A percentile compares a stretch with the other conserved stretches of the same genome.
Conservation (phyloP, 306 rosid genomes). For the Dryas drummondii region DNA sequence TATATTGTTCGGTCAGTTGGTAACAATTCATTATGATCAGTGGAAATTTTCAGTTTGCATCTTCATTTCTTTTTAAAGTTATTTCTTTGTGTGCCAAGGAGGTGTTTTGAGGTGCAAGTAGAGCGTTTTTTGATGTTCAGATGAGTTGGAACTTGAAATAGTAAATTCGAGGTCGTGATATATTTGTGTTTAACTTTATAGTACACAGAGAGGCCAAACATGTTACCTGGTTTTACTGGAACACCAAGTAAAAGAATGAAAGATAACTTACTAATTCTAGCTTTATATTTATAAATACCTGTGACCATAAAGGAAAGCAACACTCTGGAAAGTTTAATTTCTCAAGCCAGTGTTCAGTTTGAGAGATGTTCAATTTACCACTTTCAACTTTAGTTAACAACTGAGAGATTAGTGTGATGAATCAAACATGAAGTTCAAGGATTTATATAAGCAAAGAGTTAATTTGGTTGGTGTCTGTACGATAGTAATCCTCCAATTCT, state of each 20-base stretch:
- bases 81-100: not conserved
- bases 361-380: not conserved
- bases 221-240: not conserved
- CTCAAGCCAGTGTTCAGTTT: constrained; percentile 2
- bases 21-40: not conserved
- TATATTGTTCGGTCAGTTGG: not conserved
- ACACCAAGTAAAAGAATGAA: not conserved
- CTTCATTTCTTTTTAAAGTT: not conserved
- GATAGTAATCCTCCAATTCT: not conserved
- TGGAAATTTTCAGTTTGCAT: not conserved
- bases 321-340: not conserved
- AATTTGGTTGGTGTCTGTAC: not conserved
- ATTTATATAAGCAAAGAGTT: not conserved
- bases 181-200: not conserved
- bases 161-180: not conserved
- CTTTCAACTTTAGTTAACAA: not conserved
- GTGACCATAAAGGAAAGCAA: not conserved
- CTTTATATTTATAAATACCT: not conserved
- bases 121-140: not conserved
- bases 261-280: not conserved
- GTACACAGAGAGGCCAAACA: not conserved
- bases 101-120: constrained; percentile 8
- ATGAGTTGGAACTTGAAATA: not conserved
- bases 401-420: not conserved
- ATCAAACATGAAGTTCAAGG: not conserved